Evolutionary conservation across 495 filamentous ascomycete genomes (phyloP), one percentile per base, ranked within the genome.

Genomic region (Friedmanniomyces simplex): DNA sequence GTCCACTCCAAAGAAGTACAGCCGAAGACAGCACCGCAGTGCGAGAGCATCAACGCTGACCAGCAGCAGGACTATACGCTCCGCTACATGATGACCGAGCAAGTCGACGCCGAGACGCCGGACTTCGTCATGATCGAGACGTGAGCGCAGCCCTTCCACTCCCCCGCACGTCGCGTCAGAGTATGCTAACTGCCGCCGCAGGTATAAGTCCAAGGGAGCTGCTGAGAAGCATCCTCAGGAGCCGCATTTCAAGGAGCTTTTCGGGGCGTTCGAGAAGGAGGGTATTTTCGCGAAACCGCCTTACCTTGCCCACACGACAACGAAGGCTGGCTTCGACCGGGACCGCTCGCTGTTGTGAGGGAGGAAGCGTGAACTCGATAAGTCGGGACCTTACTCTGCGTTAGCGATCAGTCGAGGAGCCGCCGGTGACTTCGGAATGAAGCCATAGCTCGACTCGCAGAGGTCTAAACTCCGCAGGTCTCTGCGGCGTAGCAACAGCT

Each of bases 71-170:
- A 57, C 32, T 51, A 51, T 36, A 52, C 55, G 3, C 12, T 50
- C 22, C 55, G 55, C 47, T 58, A 52, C 55, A 41, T 58, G 26
- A 28, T 52, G 47, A 58, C 55, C 32, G 55, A 58, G 39, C 48
- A 51, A 43, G 60, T 67, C n/a, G 58, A 48, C 18, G 22, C 59
- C 43, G 64, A 62, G 32, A 50, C 30, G 20, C 63, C 58, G 0
- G 66, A 65, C 47, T 62, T 66, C 48, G 59, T 64, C 32, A 60
- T 52, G 55, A 68, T 58, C 41, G 55, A 58, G 47, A 58, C 55
- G 55, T 58, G 36, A 25, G 55, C 32, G 1, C 7, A 28, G 34
- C 18, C 39, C 18, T 32, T 32, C 28, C 20, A 46, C 1, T 25
- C 16, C n/a, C 11, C 20, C 16, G 5, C 2, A 4, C n/a, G 22